A percentile compares a stretch with the other conserved stretches of the same genome.
phyloP scores from a whole-genome alignment of 139 green algal genomes.

The Chlamydomonas schloesseri region DNA sequence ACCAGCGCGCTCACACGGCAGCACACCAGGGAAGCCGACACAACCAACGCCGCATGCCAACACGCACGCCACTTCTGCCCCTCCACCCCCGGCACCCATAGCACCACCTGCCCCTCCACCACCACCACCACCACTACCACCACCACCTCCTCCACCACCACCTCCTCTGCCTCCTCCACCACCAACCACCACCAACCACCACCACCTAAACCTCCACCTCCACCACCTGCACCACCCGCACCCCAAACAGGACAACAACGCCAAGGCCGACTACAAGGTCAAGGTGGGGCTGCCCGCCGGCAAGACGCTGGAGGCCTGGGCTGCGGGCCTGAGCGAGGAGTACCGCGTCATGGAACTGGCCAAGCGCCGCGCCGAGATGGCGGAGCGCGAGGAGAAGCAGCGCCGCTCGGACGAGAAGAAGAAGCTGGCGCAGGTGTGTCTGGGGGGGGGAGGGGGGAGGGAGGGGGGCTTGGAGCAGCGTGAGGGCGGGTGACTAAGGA shows the following conservation, averaged over 20 bases:
- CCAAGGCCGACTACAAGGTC: slow-evolving; percentile 35
- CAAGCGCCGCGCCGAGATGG: slow-evolving; percentile 32
- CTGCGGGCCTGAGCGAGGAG: slow-evolving; percentile 68
- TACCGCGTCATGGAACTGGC: slow-evolving; percentile 47
- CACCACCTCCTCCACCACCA: no score
- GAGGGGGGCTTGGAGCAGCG: background rate
- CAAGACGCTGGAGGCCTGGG: slow-evolving; percentile 47
- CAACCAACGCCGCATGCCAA: no score
- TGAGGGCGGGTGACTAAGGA: background rate
- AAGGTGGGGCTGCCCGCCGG: slow-evolving; percentile 23
- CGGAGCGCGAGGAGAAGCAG: slow-evolving; percentile 28
- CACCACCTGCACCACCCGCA: no score
- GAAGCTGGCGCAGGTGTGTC: slow-evolving; percentile 45
- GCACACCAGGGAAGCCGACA: no score
- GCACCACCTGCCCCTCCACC: no score
- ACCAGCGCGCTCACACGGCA: no score
- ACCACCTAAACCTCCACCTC: no score
- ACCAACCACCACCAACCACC: no score
- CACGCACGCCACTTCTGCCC: no score
- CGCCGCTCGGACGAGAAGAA: slow-evolving; percentile 43
- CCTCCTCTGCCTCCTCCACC: no score
- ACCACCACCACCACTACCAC: no score
- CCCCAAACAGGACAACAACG: slow-evolving; percentile 34
- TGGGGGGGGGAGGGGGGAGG: background rate
- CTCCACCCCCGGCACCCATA: no score